phyloP scores from a whole-genome alignment of 306 rosid species.

The Fragaria iinumae region DNA sequence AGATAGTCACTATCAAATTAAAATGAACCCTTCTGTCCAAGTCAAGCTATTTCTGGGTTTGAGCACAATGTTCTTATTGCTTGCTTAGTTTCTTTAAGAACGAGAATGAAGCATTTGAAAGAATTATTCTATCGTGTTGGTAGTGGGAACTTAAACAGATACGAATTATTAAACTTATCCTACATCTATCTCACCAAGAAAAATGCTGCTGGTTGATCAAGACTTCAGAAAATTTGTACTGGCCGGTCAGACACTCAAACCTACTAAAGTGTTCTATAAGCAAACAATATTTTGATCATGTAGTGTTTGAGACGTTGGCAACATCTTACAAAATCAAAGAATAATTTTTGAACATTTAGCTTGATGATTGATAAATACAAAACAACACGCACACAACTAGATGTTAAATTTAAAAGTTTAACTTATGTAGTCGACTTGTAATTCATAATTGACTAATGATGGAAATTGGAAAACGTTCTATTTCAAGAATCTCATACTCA shows the following conservation, averaged over 20 bases:
- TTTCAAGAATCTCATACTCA: conserved; percentile 4
- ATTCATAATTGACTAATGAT: not conserved
- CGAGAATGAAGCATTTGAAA: not conserved
- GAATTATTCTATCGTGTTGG: not conserved
- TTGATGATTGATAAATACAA: not conserved
- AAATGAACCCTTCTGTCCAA: not conserved
- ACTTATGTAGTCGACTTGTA: not conserved
- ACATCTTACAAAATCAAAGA: not conserved
- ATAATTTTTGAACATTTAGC: not conserved
- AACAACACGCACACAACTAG: not conserved
- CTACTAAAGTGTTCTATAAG: not conserved
- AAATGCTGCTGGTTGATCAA: not conserved
- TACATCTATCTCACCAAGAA: not conserved
- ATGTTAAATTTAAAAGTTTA: not conserved
- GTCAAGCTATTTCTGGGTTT: not conserved
- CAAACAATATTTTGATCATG: not conserved
- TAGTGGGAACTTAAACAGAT: not conserved
- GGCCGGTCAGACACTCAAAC: not conserved
- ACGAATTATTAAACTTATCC: not conserved
- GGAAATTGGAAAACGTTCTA: not conserved
- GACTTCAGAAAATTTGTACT: not conserved
- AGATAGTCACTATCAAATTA: not conserved
- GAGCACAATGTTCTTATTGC: not conserved
- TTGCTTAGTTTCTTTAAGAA: not conserved
- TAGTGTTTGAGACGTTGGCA: not conserved